Conservation (phyloP, 495 filamentous ascomycete genomes). For the Hypoxylon fuscum region DNA sequence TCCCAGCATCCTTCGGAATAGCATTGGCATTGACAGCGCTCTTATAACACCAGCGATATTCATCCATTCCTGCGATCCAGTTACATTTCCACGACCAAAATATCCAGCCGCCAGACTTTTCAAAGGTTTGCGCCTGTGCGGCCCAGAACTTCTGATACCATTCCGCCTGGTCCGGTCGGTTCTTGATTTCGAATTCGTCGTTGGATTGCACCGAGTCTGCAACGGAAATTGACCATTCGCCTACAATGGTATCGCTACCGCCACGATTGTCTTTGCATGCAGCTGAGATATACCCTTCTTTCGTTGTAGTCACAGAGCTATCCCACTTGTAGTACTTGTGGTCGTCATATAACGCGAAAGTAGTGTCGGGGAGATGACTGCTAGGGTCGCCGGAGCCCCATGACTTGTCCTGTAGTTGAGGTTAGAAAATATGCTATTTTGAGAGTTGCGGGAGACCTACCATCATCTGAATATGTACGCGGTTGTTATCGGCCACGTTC, state of each 20-base stretch:
- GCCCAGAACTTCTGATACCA: constrained; percentile 70
- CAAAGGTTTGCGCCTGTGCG: constrained; percentile 65
- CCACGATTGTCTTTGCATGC: constrained; percentile 62
- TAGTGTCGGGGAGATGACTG: constrained; percentile 36
- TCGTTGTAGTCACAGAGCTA: constrained; percentile 48
- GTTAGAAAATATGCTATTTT: constrained; percentile 19
- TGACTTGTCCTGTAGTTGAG: constrained; percentile 47
- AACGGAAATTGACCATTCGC: constrained; percentile 65
- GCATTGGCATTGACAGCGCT: constrained; percentile 59
- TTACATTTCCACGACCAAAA: constrained; percentile 71
- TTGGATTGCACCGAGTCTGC: constrained; percentile 56
- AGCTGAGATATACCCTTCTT: constrained; percentile 56
- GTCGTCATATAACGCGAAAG: constrained; percentile 44
- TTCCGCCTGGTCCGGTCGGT: constrained; percentile 52
- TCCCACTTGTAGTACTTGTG: constrained; percentile 66
- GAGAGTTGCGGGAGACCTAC: constrained; percentile 6
- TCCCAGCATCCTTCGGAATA: constrained; percentile 53
- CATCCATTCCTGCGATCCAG: constrained; percentile 55
- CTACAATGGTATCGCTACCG: constrained; percentile 59
- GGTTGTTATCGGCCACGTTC: constrained; percentile 17
- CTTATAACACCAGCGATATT: constrained; percentile 69
- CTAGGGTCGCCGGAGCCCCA: constrained; percentile 46
- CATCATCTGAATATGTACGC: constrained; percentile 47
- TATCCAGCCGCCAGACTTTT: constrained; percentile 67
- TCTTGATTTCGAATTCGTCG: constrained; percentile 51